Base-by-base conservation (phyloP, 768 basidiomycete genomes). In the Rhizopogon salebrosus region DNA sequence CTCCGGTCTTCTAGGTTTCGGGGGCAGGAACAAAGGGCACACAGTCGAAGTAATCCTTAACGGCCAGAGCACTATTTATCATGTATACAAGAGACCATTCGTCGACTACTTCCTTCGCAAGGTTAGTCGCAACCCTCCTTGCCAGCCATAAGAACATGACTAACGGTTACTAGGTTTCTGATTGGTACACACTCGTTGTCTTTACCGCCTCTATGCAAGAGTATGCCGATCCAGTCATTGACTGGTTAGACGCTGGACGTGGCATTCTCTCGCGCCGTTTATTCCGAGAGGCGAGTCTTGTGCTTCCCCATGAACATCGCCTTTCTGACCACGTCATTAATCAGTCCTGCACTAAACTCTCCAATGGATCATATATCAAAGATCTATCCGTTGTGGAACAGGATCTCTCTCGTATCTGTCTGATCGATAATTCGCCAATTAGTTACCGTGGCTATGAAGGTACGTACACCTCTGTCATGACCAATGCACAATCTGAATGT, bases 201-300 rank as follows among this genome's bases (percentile, higher is more conserved):
- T 99, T 95, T 72, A 99, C 97, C 29, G 97, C 97, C 6, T 98
- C 95, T 8, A 92, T 99, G 91, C 89, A 94, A 64, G 97, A 99
- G 71, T 99, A 99, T 68, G 97, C 97, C 56, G 97, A 99, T 74
- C 97, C 97, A 0, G 95, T 99, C 26, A 99, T 99, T 60, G 97
- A 99, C 71, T 99, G 97, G 97, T 74, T 99, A 50, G 97, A 99
- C 65, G 92, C 87, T 51, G 92, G 94, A 3, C 82, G 92, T 41
- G 95, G 94, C 16, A 90, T 98, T 53, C 81, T 99, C 34, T 82
- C 78, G 2, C 87, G 89, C 56, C 84, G 94, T 34, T 76, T 97
- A 57, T 99, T 98, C 72, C 84, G 97, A 56, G 93, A 97, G 75
- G 90, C 89, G 50, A 53, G 89, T 79, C n/a, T n/a, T 20, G 23